Percentiles rank a stretch among this genome's conserved stretches.
These are phyloP conservation scores for Paramecium octaurelia DNA, from an alignment of 73 alveolate species.

Conservation along the genomic window DNA sequence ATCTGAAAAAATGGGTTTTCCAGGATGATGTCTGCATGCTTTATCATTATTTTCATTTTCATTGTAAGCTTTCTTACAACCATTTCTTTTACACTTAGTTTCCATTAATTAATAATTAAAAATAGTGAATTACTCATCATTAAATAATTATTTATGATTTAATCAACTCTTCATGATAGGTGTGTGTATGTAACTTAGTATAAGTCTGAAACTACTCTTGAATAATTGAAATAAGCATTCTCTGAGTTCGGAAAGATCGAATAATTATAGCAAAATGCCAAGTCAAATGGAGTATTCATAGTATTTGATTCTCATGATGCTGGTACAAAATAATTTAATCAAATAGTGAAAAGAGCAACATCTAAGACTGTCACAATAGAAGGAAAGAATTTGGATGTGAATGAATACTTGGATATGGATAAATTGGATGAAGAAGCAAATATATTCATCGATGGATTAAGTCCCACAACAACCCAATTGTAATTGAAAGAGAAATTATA, in stretches of 20 bases:
- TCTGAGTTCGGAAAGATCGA: constrained; percentile 16
- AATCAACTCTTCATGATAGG: not conserved
- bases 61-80: constrained; percentile 84
- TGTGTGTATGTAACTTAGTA: not conserved
- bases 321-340: not conserved
- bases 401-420: constrained; percentile 15
- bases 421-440: constrained; percentile 43
- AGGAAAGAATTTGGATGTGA: not conserved
- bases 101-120: not conserved
- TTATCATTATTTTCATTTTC: constrained; percentile 85
- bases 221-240: constrained; percentile 18
- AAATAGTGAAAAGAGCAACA: not conserved
- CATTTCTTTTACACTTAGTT: constrained; percentile 84
- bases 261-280: not conserved
- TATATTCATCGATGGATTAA: constrained; percentile 3
- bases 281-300: constrained; percentile 4
- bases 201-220: not conserved
- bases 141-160: constrained; percentile 18
- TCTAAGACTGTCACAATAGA: not conserved
- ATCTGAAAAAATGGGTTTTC: constrained; percentile 96
- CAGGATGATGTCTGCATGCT: constrained; percentile 92
- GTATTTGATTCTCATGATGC: not conserved
- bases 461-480: not conserved
- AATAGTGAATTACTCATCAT: not conserved
- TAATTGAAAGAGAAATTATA: not conserved